These are phyloP conservation scores for Moricandia moricandioides DNA, from an alignment of 345 rosid species.

Conservation along the genomic window DNA sequence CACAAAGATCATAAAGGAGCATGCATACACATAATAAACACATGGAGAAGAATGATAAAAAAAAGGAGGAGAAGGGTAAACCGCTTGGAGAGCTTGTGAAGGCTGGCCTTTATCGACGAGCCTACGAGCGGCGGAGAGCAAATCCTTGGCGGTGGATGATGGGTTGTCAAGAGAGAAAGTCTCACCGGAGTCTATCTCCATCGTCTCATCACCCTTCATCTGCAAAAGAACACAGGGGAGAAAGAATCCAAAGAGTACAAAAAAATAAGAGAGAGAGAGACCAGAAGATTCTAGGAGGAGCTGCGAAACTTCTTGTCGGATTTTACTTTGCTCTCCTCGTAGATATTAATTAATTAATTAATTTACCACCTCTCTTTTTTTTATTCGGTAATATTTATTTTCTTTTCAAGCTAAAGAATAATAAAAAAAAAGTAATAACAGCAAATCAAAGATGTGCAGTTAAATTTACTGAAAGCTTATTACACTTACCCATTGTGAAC, in stretches of 20 bases:
- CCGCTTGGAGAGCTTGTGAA: conserved; percentile 89
- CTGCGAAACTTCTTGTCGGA: conserved; percentile 11
- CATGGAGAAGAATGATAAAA: too few species aligned
- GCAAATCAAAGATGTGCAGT: background rate
- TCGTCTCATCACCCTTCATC: conserved; percentile 49
- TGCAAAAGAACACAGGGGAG: background rate
- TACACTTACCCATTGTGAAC: background rate
- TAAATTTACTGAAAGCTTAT: background rate
- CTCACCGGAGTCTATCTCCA: conserved; percentile 40
- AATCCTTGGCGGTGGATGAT: conserved; percentile 39
- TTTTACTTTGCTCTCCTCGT: background rate
- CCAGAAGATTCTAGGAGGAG: conserved; percentile 19
- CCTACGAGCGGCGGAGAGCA: conserved; percentile 64
- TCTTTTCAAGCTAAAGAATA: background rate
- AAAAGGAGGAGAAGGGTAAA: too few species aligned
- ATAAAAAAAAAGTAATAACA: too few species aligned
- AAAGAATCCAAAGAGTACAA: background rate
- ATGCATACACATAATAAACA: too few species aligned
- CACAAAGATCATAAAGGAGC: background rate
- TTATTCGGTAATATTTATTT: too few species aligned
- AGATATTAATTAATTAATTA: background rate
- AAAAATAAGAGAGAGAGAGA: background rate
- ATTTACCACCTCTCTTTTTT: background rate
- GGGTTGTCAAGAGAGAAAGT: conserved; percentile 2
- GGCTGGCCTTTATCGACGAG: conserved; percentile 77